Evolutionary conservation across 345 rosid genomes (phyloP), one percentile per base, ranked within the genome.

Genomic region (Melaleuca quinquenervia): DNA sequence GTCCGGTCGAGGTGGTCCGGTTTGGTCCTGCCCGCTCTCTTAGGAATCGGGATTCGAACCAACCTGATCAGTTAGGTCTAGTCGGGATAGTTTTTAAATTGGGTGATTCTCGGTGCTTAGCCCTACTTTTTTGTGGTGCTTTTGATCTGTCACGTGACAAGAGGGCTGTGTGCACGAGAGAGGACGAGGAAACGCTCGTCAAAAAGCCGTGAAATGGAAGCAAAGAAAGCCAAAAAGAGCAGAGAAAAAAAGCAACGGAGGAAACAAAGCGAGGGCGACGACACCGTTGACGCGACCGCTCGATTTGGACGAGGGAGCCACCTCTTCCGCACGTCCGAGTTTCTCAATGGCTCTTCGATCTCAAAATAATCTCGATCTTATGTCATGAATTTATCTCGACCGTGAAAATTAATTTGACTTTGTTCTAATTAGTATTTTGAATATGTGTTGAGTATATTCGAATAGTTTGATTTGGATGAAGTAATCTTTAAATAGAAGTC

Each of bases 321-420:
- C 44, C 32, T 64, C 41, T 41, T 4, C 41, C 5, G 5, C 22
- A 64, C 44, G 11, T 64, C 16, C 22, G 11, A 64, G 32, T 32
- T 64, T 29, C 6, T 18, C 6, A 1, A 64, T 64, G 6, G 3
- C 22, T 16, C 5, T 8, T 16, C 9, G 0, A 64, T 18, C 22
- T 0, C 2, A 6, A 64, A n/a, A n/a, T 7, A 0, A 29, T 64
- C 1, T 6, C 5, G 1, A 60, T 1, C 27, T 8, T 0, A 0
- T 3, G 26, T 3, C 11, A 10, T 3, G 9, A 1, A 8, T 54
- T 1, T 11, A 26, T 10, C 56, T 53, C 9, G 56, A n/a, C n/a
- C n/a, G n/a, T n/a, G n/a, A n/a, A n/a, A n/a, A n/a, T n/a, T n/a
- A n/a, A n/a, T n/a, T n/a, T n/a, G n/a, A n/a, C n/a, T n/a, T n/a